A percentile compares a stretch with the other conserved stretches of the same genome.
These are phyloP conservation scores for Leccinum pellstonianum DNA, from an alignment of 768 basidiomycete genomes.

Conservation along the genomic window DNA sequence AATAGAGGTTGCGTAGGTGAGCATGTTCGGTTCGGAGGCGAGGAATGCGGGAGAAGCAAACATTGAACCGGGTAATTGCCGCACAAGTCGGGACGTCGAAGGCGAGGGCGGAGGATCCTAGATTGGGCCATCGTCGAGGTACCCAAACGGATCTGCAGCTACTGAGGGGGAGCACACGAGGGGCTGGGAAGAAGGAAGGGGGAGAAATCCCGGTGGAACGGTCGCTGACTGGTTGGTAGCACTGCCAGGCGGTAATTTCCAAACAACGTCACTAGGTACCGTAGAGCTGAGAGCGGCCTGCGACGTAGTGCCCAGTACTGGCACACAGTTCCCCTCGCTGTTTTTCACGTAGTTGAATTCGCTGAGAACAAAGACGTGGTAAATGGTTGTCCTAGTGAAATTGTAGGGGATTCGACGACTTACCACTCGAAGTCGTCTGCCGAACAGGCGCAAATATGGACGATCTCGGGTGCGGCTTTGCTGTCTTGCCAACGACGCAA, in stretches of 20 bases:
- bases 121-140: slow-evolving; percentile 43
- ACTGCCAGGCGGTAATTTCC: neutral
- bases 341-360: slow-evolving; percentile 91
- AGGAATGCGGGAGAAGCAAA: slow-evolving; percentile 35
- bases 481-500: slow-evolving; percentile 79
- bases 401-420: slow-evolving; percentile 32
- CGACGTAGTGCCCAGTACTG: slow-evolving; percentile 66
- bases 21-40: slow-evolving; percentile 38
- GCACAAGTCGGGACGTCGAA: slow-evolving; percentile 26
- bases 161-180: slow-evolving; percentile 11
- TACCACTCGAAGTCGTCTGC: slow-evolving; percentile 92
- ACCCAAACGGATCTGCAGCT: slow-evolving; percentile 57
- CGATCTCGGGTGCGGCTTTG: slow-evolving; percentile 50
- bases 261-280: neutral
- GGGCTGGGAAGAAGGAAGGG: neutral
- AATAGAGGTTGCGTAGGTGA: slow-evolving; percentile 54
- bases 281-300: slow-evolving; percentile 11
- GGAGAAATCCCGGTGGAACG: slow-evolving; percentile 15
- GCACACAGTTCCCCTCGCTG: slow-evolving; percentile 67
- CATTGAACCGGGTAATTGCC: slow-evolving; percentile 32
- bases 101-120: slow-evolving; percentile 26
- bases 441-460: slow-evolving; percentile 72
- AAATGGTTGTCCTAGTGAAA: neutral
- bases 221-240: neutral
- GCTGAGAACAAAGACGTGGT: slow-evolving; percentile 38